These are phyloP conservation scores for Penicillium decumbens DNA, from an alignment of 2,329 filamentous ascomycete genomes.

Conservation along the genomic window DNA sequence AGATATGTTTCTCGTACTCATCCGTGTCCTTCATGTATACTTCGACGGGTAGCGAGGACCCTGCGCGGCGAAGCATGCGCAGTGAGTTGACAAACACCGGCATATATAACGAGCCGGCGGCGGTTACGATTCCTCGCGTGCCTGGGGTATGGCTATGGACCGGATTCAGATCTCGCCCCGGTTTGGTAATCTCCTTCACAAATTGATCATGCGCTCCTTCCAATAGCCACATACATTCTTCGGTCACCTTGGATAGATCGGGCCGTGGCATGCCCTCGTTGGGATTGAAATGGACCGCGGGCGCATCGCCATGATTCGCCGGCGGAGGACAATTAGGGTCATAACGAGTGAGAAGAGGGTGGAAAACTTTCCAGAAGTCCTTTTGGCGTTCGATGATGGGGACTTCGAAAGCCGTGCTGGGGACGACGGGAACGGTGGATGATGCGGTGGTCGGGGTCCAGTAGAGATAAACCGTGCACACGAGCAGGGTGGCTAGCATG, in stretches of 20 bases:
- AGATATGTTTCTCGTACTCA: constrained; percentile 41
- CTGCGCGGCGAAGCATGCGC: constrained; percentile 50
- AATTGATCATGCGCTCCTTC: constrained; percentile 41
- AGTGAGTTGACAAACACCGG: constrained; percentile 50
- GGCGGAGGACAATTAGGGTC: constrained; percentile 31
- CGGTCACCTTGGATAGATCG: constrained; percentile 34
- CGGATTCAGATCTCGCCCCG: constrained; percentile 26
- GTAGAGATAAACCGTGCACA: constrained; percentile 37
- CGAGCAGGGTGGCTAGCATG: constrained; percentile 27
- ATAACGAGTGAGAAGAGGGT: constrained; percentile 33
- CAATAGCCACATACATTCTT: constrained; percentile 34
- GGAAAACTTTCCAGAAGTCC: constrained; percentile 36
- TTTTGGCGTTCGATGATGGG: constrained; percentile 35
- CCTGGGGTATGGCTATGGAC: constrained; percentile 38
- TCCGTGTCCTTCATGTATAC: constrained; percentile 40
- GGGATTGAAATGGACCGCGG: constrained; percentile 29
- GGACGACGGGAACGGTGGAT: constrained; percentile 28
- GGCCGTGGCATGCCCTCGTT: constrained; percentile 29
- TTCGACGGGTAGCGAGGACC: constrained; percentile 49
- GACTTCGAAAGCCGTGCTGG: constrained; percentile 33
- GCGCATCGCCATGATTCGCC: constrained; percentile 21
- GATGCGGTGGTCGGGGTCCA: constrained; percentile 32
- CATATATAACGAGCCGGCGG: constrained; percentile 47
- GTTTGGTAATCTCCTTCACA: constrained; percentile 32
- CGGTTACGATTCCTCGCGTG: constrained; percentile 50